Conservation (phyloP, 257 asterid genomes). For the Striga asiatica region DNA sequence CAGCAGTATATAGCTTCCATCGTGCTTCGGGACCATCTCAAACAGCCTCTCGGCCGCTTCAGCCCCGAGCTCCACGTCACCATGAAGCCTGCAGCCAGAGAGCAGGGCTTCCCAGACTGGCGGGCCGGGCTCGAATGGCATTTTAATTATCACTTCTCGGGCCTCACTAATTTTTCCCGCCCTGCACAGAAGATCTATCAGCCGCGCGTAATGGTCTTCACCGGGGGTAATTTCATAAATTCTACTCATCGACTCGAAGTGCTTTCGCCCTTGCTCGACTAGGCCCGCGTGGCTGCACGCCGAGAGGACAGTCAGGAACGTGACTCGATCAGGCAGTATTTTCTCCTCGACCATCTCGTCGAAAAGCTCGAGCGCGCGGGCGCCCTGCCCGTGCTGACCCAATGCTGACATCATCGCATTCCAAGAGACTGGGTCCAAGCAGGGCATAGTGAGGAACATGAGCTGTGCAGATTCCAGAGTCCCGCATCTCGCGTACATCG, state of each 20-base stretch:
- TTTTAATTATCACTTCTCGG: constrained; percentile 27
- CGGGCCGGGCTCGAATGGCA: constrained; percentile 58
- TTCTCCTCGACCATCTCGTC: constrained; percentile 48
- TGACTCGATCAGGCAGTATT: constrained; percentile 53
- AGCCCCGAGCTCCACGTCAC: constrained; percentile 52
- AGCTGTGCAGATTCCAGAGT: constrained; percentile 39
- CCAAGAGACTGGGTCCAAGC: constrained; percentile 61
- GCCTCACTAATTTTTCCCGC: constrained; percentile 55
- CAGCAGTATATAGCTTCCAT: constrained; percentile 60
- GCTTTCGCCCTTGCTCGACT: constrained; percentile 39
- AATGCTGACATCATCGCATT: constrained; percentile 68
- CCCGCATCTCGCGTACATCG: constrained; percentile 64
- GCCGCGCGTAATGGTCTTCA: constrained; percentile 66
- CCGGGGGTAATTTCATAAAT: constrained; percentile 40
- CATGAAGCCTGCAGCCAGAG: constrained; percentile 54
- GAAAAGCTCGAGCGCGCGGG: constrained; percentile 34
- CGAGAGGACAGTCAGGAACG: constrained; percentile 57
- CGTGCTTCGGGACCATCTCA: constrained; percentile 50
- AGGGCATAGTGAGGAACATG: constrained; percentile 43
- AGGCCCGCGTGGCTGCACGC: constrained; percentile 72
- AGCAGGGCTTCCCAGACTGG: constrained; percentile 69
- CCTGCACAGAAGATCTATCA: constrained; percentile 51
- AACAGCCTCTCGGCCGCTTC: constrained; percentile 52
- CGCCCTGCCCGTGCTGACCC: constrained; percentile 64
- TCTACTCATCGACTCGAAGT: constrained; percentile 37